These are phyloP conservation scores for Nemophila menziesii DNA, from an alignment of 257 asterid species.

Conservation along the genomic window DNA sequence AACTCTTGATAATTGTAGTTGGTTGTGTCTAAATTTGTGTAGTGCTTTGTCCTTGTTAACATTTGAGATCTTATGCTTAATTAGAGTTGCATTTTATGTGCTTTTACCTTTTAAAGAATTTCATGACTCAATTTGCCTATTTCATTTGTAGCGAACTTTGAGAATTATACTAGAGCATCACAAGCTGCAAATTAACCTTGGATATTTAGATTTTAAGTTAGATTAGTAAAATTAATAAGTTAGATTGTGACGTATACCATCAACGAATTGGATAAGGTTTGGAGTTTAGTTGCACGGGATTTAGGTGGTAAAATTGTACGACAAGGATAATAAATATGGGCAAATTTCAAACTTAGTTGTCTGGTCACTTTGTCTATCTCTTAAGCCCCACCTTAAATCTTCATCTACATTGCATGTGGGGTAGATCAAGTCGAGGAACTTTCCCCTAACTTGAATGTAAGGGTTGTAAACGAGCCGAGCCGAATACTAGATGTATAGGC, in stretches of 20 bases:
- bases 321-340: constrained; percentile 11
- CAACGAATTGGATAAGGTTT: neutral
- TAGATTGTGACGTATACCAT: neutral
- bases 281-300: neutral
- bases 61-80: neutral
- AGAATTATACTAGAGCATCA: too few relatives aligned
- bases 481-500: too few relatives aligned
- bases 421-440: constrained; percentile 2
- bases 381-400: constrained; percentile 14
- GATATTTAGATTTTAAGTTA: too few relatives aligned
- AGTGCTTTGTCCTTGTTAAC: constrained; percentile 1
- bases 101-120: neutral
- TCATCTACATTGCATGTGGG: constrained; percentile 1
- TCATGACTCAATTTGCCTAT: neutral
- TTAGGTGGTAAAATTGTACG: constrained; percentile 5
- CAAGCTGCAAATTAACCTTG: too few relatives aligned
- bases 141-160: too few relatives aligned
- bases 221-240: too few relatives aligned
- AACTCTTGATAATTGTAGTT: neutral
- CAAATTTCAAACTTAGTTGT: neutral
- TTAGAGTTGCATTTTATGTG: neutral
- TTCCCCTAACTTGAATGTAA: too few relatives aligned
- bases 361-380: neutral
- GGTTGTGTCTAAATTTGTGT: neutral
- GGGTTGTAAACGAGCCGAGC: too few relatives aligned